Percentiles rank a stretch among this genome's conserved stretches.
Conservation (phyloP, 495 filamentous ascomycete species). For the Aspergillus ostianus region DNA sequence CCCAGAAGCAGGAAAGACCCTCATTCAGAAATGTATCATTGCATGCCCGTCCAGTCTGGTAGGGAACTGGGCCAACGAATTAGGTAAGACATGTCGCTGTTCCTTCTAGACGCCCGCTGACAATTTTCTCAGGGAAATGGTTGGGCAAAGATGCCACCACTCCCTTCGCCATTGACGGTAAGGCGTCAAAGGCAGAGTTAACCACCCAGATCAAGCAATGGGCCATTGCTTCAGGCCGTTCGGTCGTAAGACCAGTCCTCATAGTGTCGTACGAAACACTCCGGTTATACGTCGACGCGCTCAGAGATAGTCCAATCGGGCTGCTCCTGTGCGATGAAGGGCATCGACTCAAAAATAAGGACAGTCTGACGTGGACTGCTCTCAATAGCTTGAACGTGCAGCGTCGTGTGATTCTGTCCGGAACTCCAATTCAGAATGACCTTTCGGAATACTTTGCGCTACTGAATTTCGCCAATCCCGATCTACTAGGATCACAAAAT, state of each 20-base stretch:
- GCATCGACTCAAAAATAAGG: constrained; percentile 97
- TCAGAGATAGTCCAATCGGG: constrained; percentile 83
- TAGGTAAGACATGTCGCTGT: constrained; percentile 33
- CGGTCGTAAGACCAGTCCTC: constrained; percentile 94
- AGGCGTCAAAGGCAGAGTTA: constrained; percentile 91
- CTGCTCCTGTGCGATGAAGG: constrained; percentile 97
- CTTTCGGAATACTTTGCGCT: constrained; percentile 96
- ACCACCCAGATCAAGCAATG: constrained; percentile 89
- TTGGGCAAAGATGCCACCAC: constrained; percentile 86
- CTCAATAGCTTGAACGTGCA: constrained; percentile 88
- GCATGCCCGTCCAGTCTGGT: constrained; percentile 98
- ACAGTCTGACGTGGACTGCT: constrained; percentile 89
- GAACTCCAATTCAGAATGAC: constrained; percentile 98
- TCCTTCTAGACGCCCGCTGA: constrained; percentile 9
- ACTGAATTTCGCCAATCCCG: constrained; percentile 95
- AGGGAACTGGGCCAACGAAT: constrained; percentile 96
- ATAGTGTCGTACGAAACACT: constrained; percentile 99
- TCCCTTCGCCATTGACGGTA: constrained; percentile 96
- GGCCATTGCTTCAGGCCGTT: constrained; percentile 83
- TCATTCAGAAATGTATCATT: constrained; percentile 96
- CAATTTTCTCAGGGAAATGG: constrained; percentile 69
- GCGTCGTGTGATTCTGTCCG: constrained; percentile 89
- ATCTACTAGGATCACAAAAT: constrained; percentile 78
- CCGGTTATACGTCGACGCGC: constrained; percentile 82
- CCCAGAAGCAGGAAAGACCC: constrained; percentile 86